These are phyloP conservation scores for Croton setiger DNA, from an alignment of 441 rosid genomes.

Conservation along the genomic window DNA sequence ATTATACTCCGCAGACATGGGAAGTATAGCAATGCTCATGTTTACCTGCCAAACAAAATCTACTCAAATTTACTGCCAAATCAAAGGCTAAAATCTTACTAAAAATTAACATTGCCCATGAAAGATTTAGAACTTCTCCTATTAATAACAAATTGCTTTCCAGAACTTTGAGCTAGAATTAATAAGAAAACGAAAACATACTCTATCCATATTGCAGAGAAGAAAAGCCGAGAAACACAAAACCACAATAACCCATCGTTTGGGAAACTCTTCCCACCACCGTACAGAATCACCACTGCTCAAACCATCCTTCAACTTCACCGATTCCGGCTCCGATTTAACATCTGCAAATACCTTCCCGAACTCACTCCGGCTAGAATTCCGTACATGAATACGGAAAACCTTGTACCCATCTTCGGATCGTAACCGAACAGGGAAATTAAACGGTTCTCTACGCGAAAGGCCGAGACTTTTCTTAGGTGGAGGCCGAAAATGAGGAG, in stretches of 20 bases:
- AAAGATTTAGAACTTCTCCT: not conserved
- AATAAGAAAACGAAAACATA: constrained; percentile 29
- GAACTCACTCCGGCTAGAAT: constrained; percentile 26
- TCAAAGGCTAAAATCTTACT: not conserved
- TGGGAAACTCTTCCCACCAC: constrained; percentile 89
- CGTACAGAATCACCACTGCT: constrained; percentile 35
- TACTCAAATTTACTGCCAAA: constrained; percentile 24
- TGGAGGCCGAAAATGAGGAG: constrained; percentile 39
- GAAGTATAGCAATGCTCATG: constrained; percentile 96
- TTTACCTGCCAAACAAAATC: constrained; percentile 63
- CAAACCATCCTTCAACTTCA: constrained; percentile 23
- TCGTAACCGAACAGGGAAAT: constrained; percentile 24
- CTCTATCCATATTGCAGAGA: constrained; percentile 95
- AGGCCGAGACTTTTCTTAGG: constrained; percentile 26
- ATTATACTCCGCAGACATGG: constrained; percentile 82
- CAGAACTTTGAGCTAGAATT: not conserved
- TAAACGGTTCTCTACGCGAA: constrained; percentile 11
- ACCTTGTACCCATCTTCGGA: constrained; percentile 24
- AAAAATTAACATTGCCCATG: not conserved
- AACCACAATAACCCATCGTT: constrained; percentile 82
- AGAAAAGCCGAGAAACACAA: constrained; percentile 86
- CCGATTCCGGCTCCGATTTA: constrained; percentile 30
- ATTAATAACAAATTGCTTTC: not conserved
- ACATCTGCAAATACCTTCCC: constrained; percentile 39
- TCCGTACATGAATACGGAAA: constrained; percentile 41